Evolutionary conservation across 2,329 filamentous ascomycete species (phyloP).

Genomic region (Berkeleyomyces rouxiae): DNA sequence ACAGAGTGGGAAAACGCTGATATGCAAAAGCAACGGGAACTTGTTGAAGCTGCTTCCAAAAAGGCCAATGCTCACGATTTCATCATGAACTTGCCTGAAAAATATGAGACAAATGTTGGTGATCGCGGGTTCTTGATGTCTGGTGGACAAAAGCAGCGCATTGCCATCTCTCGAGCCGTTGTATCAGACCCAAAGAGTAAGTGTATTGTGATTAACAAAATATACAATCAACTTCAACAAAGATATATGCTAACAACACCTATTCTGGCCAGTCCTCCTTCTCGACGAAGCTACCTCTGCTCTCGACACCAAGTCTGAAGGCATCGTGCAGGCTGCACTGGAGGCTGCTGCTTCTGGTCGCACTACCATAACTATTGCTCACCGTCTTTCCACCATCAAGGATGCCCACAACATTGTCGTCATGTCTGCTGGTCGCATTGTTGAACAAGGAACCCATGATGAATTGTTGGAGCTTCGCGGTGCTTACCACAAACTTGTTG

Average conservation of each 20-base stretch:
- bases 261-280: conserved; percentile 43
- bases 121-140: conserved; percentile 85
- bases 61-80: conserved; percentile 95
- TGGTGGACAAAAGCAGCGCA: conserved; percentile 92
- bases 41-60: conserved; percentile 66
- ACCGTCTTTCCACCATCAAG: conserved; percentile 86
- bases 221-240: neutral
- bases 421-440: conserved; percentile 68
- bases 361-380: conserved; percentile 92
- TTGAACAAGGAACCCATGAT: conserved; percentile 83
- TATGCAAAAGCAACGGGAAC: conserved; percentile 49
- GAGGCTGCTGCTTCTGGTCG: conserved; percentile 72
- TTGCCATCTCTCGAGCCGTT: conserved; percentile 81
- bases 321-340: conserved; percentile 81
- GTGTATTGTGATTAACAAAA: conserved; percentile 15
- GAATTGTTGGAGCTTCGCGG: conserved; percentile 52
- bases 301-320: conserved; percentile 86
- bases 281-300: conserved; percentile 92
- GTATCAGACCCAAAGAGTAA: conserved; percentile 72
- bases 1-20: conserved; percentile 54
- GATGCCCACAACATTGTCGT: conserved; percentile 93
- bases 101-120: conserved; percentile 88
- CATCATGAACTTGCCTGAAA: conserved; percentile 62
- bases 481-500: conserved; percentile 72
- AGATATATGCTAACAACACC: conserved; percentile 12